Conservation (phyloP, 495 filamentous ascomycete species). For the Penicillium riverlandense region DNA sequence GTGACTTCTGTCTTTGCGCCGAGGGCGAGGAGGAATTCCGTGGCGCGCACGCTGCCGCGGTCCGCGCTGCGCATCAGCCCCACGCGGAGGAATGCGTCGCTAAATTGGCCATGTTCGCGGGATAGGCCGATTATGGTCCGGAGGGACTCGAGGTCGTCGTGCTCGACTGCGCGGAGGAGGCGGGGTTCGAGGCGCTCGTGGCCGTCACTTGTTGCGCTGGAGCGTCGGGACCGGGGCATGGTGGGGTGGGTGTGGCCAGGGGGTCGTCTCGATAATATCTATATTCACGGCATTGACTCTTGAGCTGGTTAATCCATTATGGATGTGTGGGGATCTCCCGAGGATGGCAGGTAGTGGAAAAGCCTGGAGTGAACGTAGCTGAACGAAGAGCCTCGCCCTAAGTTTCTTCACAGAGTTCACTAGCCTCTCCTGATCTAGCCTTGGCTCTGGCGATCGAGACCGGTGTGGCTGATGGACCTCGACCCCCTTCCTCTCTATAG, state of each 20-base stretch:
- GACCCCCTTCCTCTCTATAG: too few relatives aligned
- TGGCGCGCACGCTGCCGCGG: conserved; percentile 33
- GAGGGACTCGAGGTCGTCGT: conserved; percentile 31
- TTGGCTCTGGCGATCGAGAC: too few relatives aligned
- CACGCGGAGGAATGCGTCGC: conserved; percentile 44
- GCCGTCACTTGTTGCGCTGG: conserved; percentile 33
- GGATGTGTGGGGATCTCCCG: too few relatives aligned
- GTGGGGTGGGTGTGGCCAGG: background rate
- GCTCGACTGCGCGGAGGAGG: conserved; percentile 44
- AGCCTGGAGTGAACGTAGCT: too few relatives aligned
- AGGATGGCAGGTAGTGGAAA: too few relatives aligned
- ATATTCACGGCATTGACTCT: background rate
- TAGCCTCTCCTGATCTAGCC: too few relatives aligned
- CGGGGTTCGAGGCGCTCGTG: conserved; percentile 46
- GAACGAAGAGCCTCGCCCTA: background rate
- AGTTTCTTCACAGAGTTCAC: too few relatives aligned
- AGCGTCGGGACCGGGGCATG: conserved; percentile 28
- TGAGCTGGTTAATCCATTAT: background rate
- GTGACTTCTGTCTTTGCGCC: conserved; percentile 40
- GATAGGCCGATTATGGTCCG: conserved; percentile 31
- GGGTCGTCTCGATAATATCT: background rate
- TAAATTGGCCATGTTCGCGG: conserved; percentile 34
- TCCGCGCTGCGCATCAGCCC: conserved; percentile 45
- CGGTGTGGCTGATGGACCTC: too few relatives aligned
- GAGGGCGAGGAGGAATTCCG: conserved; percentile 36